Evolutionary conservation across 306 rosid species (phyloP).

Genomic region (Malus sylvestris): DNA sequence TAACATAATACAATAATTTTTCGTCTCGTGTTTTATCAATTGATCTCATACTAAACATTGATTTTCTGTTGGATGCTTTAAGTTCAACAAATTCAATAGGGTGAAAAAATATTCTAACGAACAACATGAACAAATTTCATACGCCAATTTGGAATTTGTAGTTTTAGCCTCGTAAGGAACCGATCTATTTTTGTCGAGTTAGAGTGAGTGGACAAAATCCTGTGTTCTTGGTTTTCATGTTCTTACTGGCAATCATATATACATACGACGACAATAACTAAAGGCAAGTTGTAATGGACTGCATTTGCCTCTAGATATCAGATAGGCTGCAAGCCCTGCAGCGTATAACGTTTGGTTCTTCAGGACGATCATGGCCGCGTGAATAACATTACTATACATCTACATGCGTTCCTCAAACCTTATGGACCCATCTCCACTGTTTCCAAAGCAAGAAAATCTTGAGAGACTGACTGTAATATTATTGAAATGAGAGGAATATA

Average conservation of each 20-base stretch:
- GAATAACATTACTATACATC: not conserved
- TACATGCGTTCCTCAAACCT: not conserved
- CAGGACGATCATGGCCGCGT: not conserved
- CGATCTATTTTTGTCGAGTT: not conserved
- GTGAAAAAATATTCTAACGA: not conserved
- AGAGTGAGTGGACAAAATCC: not conserved
- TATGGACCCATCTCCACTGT: not conserved
- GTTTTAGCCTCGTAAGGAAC: not conserved
- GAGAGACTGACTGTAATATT: not conserved
- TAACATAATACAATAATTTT: too few relatives aligned
- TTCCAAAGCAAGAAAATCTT: not conserved
- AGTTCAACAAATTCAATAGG: not conserved
- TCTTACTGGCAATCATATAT: not conserved
- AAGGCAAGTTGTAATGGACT: not conserved
- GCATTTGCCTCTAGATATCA: not conserved
- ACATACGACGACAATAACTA: not conserved
- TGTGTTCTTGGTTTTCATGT: constrained; percentile 7
- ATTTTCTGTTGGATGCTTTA: not conserved
- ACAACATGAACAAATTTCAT: too few relatives aligned
- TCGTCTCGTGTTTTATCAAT: not conserved
- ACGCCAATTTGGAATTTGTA: not conserved
- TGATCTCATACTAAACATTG: not conserved
- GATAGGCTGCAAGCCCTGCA: not conserved
- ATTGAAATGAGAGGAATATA: constrained; percentile 1
- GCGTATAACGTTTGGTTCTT: not conserved